Evolutionary conservation across 2,329 filamentous ascomycete genomes (phyloP).

Genomic region (Colletotrichum costaricense): DNA sequence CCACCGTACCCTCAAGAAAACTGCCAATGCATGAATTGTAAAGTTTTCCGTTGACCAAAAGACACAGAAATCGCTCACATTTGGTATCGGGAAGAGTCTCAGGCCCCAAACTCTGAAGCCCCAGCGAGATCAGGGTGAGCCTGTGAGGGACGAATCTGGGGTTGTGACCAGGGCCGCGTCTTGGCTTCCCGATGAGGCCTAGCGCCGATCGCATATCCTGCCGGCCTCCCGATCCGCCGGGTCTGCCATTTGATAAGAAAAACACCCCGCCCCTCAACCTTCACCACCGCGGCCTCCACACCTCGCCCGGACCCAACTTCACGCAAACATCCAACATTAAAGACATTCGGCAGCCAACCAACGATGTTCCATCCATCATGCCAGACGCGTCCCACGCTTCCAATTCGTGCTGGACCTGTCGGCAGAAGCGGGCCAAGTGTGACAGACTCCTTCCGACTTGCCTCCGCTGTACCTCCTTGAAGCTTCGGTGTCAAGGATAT

Average conservation of each 20-base stretch:
- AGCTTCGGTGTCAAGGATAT: conserved; percentile 29
- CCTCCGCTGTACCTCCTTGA: conserved; percentile 25
- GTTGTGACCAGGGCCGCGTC: conserved; percentile 27
- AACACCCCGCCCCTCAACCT: background rate
- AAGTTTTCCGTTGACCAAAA: too few species aligned
- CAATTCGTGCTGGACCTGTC: conserved; percentile 29
- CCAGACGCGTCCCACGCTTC: conserved; percentile 20
- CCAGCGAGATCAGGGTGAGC: background rate
- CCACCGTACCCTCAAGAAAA: too few species aligned
- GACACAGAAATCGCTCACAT: too few species aligned
- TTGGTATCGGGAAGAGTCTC: too few species aligned
- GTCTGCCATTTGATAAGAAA: background rate
- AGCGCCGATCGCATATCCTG: conserved; percentile 2
- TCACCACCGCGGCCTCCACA: background rate
- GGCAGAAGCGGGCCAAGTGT: conserved; percentile 30
- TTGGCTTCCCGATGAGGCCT: conserved; percentile 24
- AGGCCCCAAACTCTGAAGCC: background rate
- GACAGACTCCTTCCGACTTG: conserved; percentile 26
- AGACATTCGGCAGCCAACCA: background rate
- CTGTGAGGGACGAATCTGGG: conserved; percentile 8
- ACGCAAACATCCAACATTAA: background rate
- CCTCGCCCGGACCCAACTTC: background rate
- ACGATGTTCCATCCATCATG: conserved; percentile 25
- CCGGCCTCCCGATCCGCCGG: conserved; percentile 4
- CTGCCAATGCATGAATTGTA: too few species aligned